Evolutionary conservation across 1,284 basidiomycete genomes (phyloP).

Genomic region (Trametes pubescens): DNA sequence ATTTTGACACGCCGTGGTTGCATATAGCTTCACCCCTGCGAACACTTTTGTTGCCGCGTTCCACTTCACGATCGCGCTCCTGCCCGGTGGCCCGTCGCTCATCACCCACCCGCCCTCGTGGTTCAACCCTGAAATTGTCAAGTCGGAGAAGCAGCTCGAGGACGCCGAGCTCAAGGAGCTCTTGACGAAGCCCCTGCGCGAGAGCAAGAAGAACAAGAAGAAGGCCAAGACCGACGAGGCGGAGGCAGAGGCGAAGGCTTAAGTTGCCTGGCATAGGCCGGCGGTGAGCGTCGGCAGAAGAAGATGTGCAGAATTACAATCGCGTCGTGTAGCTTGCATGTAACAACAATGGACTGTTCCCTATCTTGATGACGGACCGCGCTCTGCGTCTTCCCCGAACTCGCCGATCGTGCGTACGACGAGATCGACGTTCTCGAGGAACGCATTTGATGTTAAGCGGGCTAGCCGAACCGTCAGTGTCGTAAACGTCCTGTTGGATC

Average conservation of each 20-base stretch:
- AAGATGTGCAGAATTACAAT: constrained; percentile 29
- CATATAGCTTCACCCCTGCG: constrained; percentile 76
- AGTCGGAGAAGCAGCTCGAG: constrained; percentile 89
- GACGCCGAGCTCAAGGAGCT: constrained; percentile 86
- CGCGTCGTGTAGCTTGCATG: constrained; percentile 32
- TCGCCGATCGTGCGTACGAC: constrained; percentile 83
- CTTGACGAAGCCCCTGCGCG: constrained; percentile 82
- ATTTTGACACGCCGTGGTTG: neutral
- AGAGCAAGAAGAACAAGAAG: constrained; percentile 93
- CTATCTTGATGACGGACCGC: constrained; percentile 20
- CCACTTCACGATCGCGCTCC: constrained; percentile 95
- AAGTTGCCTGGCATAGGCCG: neutral
- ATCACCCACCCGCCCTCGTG: constrained; percentile 89
- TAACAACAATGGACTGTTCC: constrained; percentile 29
- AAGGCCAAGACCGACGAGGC: constrained; percentile 63
- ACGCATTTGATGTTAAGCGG: constrained; percentile 82
- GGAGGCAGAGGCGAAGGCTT: constrained; percentile 42
- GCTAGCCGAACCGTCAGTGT: constrained; percentile 86
- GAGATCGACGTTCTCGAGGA: constrained; percentile 88
- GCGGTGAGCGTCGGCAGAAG: constrained; percentile 1
- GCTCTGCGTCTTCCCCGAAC: constrained; percentile 70
- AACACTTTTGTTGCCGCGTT: constrained; percentile 89
- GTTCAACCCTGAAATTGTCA: constrained; percentile 92
- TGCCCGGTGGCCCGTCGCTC: constrained; percentile 84
- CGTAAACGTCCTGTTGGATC: constrained; percentile 63